Evolutionary conservation across 202 grass and related monocot genomes (phyloP), one percentile per base, ranked within the genome.

Genomic region (Schoenoplectus tabernaemontani): DNA sequence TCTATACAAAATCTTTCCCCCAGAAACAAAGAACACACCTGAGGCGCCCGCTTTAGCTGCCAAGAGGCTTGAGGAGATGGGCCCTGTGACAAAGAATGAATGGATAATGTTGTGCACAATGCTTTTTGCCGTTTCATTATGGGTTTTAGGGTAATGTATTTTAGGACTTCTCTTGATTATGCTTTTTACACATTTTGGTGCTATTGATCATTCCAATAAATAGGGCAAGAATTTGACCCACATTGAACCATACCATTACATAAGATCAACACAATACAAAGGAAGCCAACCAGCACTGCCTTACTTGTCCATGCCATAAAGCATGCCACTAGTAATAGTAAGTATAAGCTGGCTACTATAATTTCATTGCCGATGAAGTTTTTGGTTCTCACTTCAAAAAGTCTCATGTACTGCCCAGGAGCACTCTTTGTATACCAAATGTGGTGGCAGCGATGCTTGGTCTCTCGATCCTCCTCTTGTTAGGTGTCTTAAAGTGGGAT

Each of bases 391-490:
- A 41, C 63, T 71, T 48, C 10, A 71, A 71, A 36, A 20, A 48
- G 58, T 64, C 39, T 65, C 68, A 9, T 86, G 7, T 37, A 41
- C 57, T 59, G 2, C 11, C 58, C 78, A 97, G 93, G 78, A 87
- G 88, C 44, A 5, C 87, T 81, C 85, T 97, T 70, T 79, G 87
- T 17, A 83, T 97, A 66, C 78, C 93, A 5, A 97, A 91, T 33
- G 93, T 97, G 84, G 88, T 91, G 85, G 85, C 93, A 39, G 93
- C 93, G 41, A 97, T 97, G 93, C 88, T 97, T 79, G 87, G 93
- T 19, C 87, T 97, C 65, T 93, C 90, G 12, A 86, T 91, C 83
- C 90, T 97, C 70, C 87, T 97, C 78, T 57, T 97, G 54, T 85
- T 93, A 75, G 93, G 90, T 64, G 93, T 97, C 47, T 72, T 97